Evolutionary conservation across 345 rosid species (phyloP).

Genomic region (Eutrema yunnanense): DNA sequence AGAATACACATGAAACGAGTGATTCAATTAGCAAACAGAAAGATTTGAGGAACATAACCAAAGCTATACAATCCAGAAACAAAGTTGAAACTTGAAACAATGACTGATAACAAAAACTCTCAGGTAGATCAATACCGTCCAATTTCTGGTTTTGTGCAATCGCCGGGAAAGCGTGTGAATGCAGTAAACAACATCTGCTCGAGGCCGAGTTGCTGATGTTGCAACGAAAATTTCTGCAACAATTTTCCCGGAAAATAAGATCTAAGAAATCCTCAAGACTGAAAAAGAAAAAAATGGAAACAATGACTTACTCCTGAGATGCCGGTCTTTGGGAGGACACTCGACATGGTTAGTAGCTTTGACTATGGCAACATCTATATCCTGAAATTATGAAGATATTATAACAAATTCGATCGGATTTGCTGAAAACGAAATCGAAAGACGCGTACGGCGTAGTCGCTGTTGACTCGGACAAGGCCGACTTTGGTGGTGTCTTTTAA

Average conservation of each 20-base stretch:
- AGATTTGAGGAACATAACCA: not conserved
- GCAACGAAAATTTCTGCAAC: constrained; percentile 63
- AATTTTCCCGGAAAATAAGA: not conserved
- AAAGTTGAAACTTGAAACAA: not conserved
- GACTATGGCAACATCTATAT: constrained; percentile 80
- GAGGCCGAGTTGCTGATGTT: constrained; percentile 71
- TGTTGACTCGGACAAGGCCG: constrained; percentile 89
- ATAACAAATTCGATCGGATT: not conserved
- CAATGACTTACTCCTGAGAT: constrained; percentile 50
- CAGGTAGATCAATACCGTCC: constrained; percentile 41
- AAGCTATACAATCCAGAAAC: not conserved
- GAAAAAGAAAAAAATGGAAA: not conserved
- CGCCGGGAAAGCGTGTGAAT: constrained; percentile 75
- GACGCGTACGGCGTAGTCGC: constrained; percentile 64
- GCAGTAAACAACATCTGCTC: constrained; percentile 91
- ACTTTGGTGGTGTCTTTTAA: constrained; percentile 89
- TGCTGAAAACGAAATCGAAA: not conserved
- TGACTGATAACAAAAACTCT: not conserved
- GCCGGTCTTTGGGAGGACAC: constrained; percentile 83
- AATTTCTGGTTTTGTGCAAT: constrained; percentile 72
- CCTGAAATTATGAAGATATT: constrained; percentile 32
- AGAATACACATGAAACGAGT: not conserved
- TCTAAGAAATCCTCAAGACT: not conserved
- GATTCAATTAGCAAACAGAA: not conserved
- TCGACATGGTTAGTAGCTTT: constrained; percentile 94